These are phyloP conservation scores for Populus hybrid DNA, from an alignment of 441 rosid species.

Conservation along the genomic window DNA sequence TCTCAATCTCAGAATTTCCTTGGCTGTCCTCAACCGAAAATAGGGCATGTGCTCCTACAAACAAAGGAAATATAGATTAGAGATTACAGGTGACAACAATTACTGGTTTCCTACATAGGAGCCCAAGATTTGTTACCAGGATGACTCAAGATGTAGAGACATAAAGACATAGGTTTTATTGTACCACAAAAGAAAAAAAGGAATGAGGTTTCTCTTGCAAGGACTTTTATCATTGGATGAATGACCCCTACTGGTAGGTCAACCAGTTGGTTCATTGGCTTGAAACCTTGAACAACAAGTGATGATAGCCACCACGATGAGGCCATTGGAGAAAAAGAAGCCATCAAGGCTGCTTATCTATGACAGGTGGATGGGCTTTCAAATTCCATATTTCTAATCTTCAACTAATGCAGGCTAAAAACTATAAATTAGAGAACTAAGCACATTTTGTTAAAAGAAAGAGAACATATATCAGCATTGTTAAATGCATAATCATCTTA, in stretches of 20 bases:
- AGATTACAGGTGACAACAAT: neutral
- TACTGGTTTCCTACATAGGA: neutral
- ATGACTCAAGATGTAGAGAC: neutral
- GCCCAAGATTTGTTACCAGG: neutral
- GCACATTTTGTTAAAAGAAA: neutral
- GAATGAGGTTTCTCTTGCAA: neutral
- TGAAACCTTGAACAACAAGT: neutral
- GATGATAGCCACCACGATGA: neutral
- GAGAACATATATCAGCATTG: neutral
- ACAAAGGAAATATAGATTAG: neutral
- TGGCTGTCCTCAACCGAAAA: conserved; percentile 76
- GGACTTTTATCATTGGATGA: neutral
- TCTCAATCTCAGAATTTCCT: conserved; percentile 71
- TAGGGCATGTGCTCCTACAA: conserved; percentile 77
- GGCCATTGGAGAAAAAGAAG: neutral
- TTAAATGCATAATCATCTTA: conserved; percentile 15
- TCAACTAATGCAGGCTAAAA: neutral
- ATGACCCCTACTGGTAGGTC: neutral
- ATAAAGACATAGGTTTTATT: neutral
- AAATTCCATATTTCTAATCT: neutral
- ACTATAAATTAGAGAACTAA: neutral
- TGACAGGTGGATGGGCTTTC: neutral
- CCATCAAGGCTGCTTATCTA: neutral
- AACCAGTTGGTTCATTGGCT: neutral
- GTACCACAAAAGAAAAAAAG: neutral